Percentiles rank a stretch among this genome's conserved stretches.
phyloP scores from a whole-genome alignment of 1,284 basidiomycete genomes.

The Ganoderma leucocontextum region DNA sequence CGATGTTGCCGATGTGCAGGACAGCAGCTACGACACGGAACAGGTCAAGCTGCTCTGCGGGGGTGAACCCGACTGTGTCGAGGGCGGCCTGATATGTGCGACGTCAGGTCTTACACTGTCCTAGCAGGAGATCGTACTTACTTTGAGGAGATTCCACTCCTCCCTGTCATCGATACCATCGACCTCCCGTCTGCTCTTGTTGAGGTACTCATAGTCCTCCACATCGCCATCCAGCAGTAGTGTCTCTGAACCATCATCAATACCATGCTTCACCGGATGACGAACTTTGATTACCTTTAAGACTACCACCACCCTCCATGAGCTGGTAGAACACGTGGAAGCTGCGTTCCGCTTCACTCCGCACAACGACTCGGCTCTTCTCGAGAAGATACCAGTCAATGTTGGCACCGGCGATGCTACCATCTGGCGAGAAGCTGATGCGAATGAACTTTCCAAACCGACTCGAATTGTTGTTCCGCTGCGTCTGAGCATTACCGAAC shows the following conservation, averaged over 20 bases:
- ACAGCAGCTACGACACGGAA: conserved; percentile 96
- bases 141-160: conserved; percentile 88
- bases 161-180: conserved; percentile 94
- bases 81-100: conserved; percentile 67
- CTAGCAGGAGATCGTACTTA: conserved; percentile 36
- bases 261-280: not conserved
- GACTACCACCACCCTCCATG: conserved; percentile 66
- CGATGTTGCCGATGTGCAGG: conserved; percentile 95
- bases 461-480: conserved; percentile 99
- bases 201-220: conserved; percentile 91
- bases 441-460: conserved; percentile 98
- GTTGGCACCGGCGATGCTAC: conserved; percentile 97
- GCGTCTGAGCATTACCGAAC: conserved; percentile 98
- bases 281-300: conserved; percentile 63
- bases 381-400: conserved; percentile 99
- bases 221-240: conserved; percentile 81
- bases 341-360: conserved; percentile 88
- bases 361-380: conserved; percentile 94
- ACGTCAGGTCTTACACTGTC: not conserved
- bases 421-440: conserved; percentile 93
- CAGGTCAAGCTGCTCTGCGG: conserved; percentile 88
- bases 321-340: conserved; percentile 99
- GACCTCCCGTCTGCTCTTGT: conserved; percentile 88
- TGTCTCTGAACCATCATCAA: conserved; percentile 55
- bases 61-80: conserved; percentile 87